Evolutionary conservation across 805 yeast species (phyloP).

Genomic region (Candida mattraensis): DNA sequence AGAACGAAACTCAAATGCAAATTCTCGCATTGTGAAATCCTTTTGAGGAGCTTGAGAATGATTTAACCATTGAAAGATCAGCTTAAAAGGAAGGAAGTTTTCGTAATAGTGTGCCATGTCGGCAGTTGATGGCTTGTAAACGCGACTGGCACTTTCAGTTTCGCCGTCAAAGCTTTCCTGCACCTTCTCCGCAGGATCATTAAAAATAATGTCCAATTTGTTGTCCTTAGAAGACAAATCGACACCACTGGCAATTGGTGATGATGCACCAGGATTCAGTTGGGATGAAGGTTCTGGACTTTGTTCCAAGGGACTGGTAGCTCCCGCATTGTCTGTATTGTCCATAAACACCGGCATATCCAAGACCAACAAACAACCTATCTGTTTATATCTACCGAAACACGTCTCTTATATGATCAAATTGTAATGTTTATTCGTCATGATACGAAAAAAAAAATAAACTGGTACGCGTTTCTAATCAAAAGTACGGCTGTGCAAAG

Average conservation of each 20-base stretch:
- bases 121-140: constrained; percentile 45
- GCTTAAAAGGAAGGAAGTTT: constrained; percentile 70
- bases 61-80: constrained; percentile 84
- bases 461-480: too few relatives aligned
- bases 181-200: constrained; percentile 2
- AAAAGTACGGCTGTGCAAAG: too few relatives aligned
- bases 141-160: too few relatives aligned
- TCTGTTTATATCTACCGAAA: too few relatives aligned
- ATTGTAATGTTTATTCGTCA: too few relatives aligned
- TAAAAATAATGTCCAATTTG: constrained; percentile 6
- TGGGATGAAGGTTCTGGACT: constrained; percentile 27
- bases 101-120: constrained; percentile 76
- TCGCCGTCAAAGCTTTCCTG: constrained; percentile 1
- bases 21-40: constrained; percentile 86
- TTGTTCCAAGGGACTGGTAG: too few relatives aligned
- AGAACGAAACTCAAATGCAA: constrained; percentile 84
- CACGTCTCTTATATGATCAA: too few relatives aligned
- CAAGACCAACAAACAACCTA: too few relatives aligned
- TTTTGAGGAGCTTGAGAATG: constrained; percentile 75
- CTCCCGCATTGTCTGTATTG: too few relatives aligned
- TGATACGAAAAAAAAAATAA: too few relatives aligned
- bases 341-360: too few relatives aligned
- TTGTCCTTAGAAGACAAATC: constrained; percentile 3
- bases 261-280: constrained; percentile 14
- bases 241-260: constrained; percentile 10